Conservation (phyloP, 306 rosid genomes). For the Myrica gale region DNA sequence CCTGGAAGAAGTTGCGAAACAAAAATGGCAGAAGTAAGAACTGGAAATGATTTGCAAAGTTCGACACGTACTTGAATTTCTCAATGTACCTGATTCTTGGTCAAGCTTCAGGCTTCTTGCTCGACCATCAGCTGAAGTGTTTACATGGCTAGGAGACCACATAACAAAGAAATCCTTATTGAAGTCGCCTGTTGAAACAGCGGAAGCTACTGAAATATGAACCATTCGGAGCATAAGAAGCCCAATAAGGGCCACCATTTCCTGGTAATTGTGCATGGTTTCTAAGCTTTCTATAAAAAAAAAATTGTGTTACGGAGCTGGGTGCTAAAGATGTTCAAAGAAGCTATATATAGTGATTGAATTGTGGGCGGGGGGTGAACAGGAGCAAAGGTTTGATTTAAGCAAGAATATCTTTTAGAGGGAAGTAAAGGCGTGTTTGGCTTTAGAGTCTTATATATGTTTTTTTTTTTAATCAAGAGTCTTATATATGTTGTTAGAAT, state of each 20-base stretch:
- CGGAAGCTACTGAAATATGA: constrained; percentile 46
- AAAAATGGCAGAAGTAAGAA: background rate
- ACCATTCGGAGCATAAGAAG: constrained; percentile 33
- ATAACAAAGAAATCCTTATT: constrained; percentile 75
- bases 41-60: background rate
- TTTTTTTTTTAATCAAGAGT: no score
- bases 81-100: constrained; percentile 66
- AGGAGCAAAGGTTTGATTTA: constrained; percentile 28
- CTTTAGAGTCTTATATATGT: constrained; percentile 29
- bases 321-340: constrained; percentile 3
- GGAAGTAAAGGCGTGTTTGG: constrained; percentile 55
- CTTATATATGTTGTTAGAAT: constrained; percentile 20
- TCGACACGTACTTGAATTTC: background rate
- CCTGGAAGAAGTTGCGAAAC: constrained; percentile 38
- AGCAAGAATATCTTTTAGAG: constrained; percentile 67
- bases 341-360: constrained; percentile 45
- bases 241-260: constrained; percentile 33
- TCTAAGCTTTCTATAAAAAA: background rate
- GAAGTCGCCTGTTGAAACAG: constrained; percentile 82
- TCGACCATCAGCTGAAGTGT: constrained; percentile 68
- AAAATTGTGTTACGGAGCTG: background rate
- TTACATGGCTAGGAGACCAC: constrained; percentile 89
- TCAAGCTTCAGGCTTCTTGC: constrained; percentile 73
- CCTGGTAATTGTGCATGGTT: constrained; percentile 42
- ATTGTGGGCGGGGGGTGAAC: constrained; percentile 17